Base-by-base conservation (phyloP, 371 early-diverging fungal species). In the Mucor indicus region DNA sequence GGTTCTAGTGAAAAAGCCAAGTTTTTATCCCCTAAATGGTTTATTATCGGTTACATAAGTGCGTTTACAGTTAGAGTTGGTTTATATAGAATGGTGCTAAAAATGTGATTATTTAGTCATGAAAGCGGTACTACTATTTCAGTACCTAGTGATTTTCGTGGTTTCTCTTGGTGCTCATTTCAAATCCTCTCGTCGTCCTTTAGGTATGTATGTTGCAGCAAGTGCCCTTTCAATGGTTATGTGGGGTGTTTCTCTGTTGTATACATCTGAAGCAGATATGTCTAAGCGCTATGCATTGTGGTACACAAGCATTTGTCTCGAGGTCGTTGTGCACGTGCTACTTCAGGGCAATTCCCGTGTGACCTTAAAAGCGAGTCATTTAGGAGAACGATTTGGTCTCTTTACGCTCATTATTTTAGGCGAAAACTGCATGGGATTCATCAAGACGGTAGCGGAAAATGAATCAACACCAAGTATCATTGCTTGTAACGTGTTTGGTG, bases 331-430 rank as follows among this genome's bases (percentile, higher is more conserved):
- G 12, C 62, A 79, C 15, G 44, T 81, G 2, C 20, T 56, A 8
- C 57, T 79, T 42, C 72, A 75, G 27, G 53, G 66, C 29, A 61
- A 70, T 33, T 67, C 63, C 7, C 75, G 74, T 8, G 79, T 79
- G 0, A 75, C 81, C 1, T 61, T 81, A 43, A 75, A 73, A 7
- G 81, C 78, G 17, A 78, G 78, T 41, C 81, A 80, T 62, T 47
- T 80, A 23, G 79, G 70, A 10, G 81, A 80, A 21, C 67, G 81
- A 0, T 78, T 80, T 50, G 81, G 77, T 7, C 48, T 80, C 2
- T 80, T 80, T 33, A 80, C 81, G 2, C 56, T 80, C 17, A 75
- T 80, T 27, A 72, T 80, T 17, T 53, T 80, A 16, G 79, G 75
- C 39, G 75, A 75, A 55, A 75, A 75, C 48, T 68, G 71, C 24